Percentiles rank a stretch among this genome's conserved stretches.
phyloP scores from a whole-genome alignment of 371 early-diverging fungal species.

The Apophysomyces variabilis region DNA sequence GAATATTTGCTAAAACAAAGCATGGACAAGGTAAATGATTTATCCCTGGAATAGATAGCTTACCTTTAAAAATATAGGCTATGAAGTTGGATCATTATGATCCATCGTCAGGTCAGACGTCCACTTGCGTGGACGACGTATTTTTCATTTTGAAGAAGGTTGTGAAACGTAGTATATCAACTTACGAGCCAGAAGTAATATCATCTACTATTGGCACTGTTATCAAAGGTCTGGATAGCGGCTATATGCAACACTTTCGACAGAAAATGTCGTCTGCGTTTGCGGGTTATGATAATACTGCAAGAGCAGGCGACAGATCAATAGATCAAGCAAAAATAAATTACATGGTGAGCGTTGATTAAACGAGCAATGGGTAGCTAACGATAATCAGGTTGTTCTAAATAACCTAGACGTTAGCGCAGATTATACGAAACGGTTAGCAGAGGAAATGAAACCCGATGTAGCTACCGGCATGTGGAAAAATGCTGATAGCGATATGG shows the following conservation, averaged over 20 bases:
- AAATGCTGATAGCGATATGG: conserved; percentile 50
- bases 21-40: conserved; percentile 69
- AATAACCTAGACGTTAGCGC: conserved; percentile 86
- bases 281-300: conserved; percentile 47
- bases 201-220: conserved; percentile 66
- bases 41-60: too few species aligned
- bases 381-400: conserved; percentile 53
- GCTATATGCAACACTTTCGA: conserved; percentile 68
- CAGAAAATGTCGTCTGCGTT: conserved; percentile 64
- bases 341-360: conserved; percentile 59
- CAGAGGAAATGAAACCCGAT: conserved; percentile 64
- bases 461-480: conserved; percentile 50
- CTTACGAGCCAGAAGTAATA: conserved; percentile 70
- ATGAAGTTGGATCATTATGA: conserved; percentile 64
- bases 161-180: conserved; percentile 71
- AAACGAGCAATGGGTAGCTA: not conserved
- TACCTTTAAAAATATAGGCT: conserved; percentile 30
- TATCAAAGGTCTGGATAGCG: conserved; percentile 65
- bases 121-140: conserved; percentile 91
- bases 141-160: conserved; percentile 89
- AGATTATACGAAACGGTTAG: conserved; percentile 73
- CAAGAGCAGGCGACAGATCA: conserved; percentile 24
- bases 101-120: conserved; percentile 51
- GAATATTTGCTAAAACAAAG: conserved; percentile 74
- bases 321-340: conserved; percentile 56